Evolutionary conservation across 2,329 filamentous ascomycete genomes (phyloP), one percentile per base, ranked within the genome.

Genomic region (Aspergillus thermomutatus): DNA sequence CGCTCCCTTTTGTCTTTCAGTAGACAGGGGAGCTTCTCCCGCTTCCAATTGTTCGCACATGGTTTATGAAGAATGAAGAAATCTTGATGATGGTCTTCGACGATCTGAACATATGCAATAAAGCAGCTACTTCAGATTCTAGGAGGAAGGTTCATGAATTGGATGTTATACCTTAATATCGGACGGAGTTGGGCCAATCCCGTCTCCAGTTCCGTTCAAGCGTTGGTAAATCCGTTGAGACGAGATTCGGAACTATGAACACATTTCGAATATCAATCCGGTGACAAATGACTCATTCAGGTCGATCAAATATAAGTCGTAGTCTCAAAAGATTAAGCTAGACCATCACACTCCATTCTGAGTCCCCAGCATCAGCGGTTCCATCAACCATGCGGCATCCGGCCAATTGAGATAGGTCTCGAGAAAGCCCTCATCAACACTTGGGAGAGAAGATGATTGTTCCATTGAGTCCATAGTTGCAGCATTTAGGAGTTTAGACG

Each of bases 371-470:
- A 31, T 19, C 52, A 8, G 19, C 34, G 47, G 45, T 26, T 56
- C 54, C 19, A 43, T 48, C 43, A 58, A 40, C 55, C 49, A 53
- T 21, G 26, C 28, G 4, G 50, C 25, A 23, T 60, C 53, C 11
- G 46, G 37, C 50, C 31, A 43, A 10, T 34, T 28, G 23, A 60
- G 25, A 47, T 49, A 58, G 26, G 27, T 51, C 9, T 60, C 53
- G 3, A 60, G 19, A 19, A 49, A 53, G 23, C 34, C 28, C 28
- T 54, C 54, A n/a, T 50, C 49, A 21, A 26, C 41, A 31, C 40
- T 21, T 3, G 40, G n/a, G 17, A 11, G 40, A 43, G n/a, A 17
- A 4, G 40, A 43, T 4, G 19, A 21, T 9, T 43, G 40, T 21
- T 6, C 37, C 5, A 3, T 6, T 19, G 37, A 3, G 8, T 8